Evolutionary conservation across 1,284 basidiomycete species (phyloP).

Genomic region (Amylostereum areolatum): DNA sequence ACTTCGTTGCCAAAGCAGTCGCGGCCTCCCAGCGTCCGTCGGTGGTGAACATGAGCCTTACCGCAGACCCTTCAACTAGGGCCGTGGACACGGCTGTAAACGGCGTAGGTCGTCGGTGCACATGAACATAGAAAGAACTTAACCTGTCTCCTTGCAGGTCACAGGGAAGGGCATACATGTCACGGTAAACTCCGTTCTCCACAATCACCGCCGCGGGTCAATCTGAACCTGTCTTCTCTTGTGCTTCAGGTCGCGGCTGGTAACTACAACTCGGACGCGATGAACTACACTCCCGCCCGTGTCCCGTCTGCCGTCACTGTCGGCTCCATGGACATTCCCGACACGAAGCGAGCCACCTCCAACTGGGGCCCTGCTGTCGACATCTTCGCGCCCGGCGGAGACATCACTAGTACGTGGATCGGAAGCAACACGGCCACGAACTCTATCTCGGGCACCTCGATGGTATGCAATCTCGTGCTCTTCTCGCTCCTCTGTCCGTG

Average conservation of each 20-base stretch:
- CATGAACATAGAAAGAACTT: no score
- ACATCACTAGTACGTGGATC: constrained; percentile 27
- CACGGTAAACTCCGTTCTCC: no score
- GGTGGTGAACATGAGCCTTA: constrained; percentile 70
- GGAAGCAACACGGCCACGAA: constrained; percentile 18
- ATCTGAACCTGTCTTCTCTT: no score
- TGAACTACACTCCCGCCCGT: not conserved
- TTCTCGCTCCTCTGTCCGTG: no score
- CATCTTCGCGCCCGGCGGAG: constrained; percentile 29
- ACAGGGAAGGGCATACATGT: no score
- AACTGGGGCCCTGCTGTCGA: constrained; percentile 30
- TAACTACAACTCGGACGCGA: constrained; percentile 20
- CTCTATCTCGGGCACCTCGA: no score
- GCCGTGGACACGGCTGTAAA: constrained; percentile 64
- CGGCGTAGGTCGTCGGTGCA: constrained; percentile 13
- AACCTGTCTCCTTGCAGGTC: no score
- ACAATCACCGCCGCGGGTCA: no score
- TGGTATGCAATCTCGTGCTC: no score
- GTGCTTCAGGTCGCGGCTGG: constrained; percentile 2
- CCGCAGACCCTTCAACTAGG: constrained; percentile 50
- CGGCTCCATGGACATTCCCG: constrained; percentile 11
- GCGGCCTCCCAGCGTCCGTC: constrained; percentile 49
- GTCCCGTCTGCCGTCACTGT: not conserved
- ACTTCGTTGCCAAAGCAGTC: constrained; percentile 35
- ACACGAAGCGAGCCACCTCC: constrained; percentile 23